These are phyloP conservation scores for Mortierella sp. DNA, from an alignment of 371 early-diverging fungal species.

Conservation along the genomic window DNA sequence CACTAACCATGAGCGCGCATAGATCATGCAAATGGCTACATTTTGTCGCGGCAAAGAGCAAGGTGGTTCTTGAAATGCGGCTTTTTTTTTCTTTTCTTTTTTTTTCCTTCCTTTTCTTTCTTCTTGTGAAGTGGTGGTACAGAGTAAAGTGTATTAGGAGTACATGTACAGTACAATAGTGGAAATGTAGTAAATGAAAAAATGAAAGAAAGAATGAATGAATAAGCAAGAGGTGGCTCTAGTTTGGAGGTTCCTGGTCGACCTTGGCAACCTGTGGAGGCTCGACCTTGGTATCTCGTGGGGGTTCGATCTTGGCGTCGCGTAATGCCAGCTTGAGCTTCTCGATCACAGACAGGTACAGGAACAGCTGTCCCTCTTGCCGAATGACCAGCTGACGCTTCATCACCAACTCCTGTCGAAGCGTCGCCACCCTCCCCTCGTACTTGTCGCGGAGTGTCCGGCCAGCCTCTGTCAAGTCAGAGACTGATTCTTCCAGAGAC, in stretches of 20 bases:
- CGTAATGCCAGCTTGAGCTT: constrained; percentile 34
- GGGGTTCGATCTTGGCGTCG: constrained; percentile 10
- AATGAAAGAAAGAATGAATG: neutral
- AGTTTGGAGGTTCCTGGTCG: neutral
- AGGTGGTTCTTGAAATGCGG: neutral
- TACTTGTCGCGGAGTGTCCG: constrained; percentile 26
- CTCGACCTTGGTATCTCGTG: neutral
- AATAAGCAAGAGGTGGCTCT: neutral
- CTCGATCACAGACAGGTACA: constrained; percentile 46
- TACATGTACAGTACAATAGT: neutral
- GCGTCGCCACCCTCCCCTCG: constrained; percentile 10
- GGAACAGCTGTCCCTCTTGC: constrained; percentile 40
- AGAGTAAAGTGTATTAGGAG: neutral
- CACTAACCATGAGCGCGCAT: neutral
- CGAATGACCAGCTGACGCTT: constrained; percentile 27
- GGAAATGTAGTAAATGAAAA: neutral
- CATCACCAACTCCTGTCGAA: constrained; percentile 16
- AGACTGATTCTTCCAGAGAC: constrained; percentile 27
- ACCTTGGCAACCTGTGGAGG: neutral
- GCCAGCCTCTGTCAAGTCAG: constrained; percentile 35
- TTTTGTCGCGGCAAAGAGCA: neutral
- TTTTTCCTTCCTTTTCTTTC: neutral
- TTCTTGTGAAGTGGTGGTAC: neutral
- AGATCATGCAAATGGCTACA: constrained; percentile 4
- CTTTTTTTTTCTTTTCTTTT: neutral